Evolutionary conservation across 106 monocot species (phyloP), one percentile per base, ranked within the genome.

Genomic region (Dioscorea dumetorum): DNA sequence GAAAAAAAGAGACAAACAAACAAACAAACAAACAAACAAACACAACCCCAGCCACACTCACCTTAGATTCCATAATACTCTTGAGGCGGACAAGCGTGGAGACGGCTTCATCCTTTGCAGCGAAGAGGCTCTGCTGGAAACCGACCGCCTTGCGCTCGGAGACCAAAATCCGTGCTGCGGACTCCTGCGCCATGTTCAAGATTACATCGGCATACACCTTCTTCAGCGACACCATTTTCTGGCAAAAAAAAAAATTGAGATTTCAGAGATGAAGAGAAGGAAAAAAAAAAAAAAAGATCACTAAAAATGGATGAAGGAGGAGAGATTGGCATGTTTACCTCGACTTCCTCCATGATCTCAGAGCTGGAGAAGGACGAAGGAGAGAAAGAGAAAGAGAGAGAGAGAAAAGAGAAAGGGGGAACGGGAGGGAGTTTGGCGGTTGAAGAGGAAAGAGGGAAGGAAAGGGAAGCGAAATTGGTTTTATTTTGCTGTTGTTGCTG

Each of bases 31-130:
- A n/a, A n/a, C n/a, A n/a, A 62, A 31, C 2, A 62, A 34, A 63
- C 31, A 17, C 9, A 33, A 12, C 34, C 32, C 14, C 17, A 16
- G 22, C 19, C 19, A 59, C 12, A 19, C 21, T 12, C 59, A 88
- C 88, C 84, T 84, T 85, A n/a, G 84, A 57, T 49, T 88, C 88
- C 84, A 88, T 81, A 76, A 84, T 50, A 58, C 69, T 21, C 71
- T 88, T 88, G 24, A 85, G 31, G 24, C 88, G 76, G 33, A 88
- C 66, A 50, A 88, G 73, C 53, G 73, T 72, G 50, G 73, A 41
- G 52, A 88, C 22, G 17, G 81, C 76, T 32, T 88, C 84, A 6
- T 88, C 81, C 71, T 84, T 88, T 12, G 76, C 54, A 1, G 65
- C 57, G 14, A 16, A 48, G 13, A 85, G 73, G 49, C 73, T 71